These are phyloP conservation scores for Hibiscus syriacus DNA, from an alignment of 345 rosid genomes.

Conservation along the genomic window DNA sequence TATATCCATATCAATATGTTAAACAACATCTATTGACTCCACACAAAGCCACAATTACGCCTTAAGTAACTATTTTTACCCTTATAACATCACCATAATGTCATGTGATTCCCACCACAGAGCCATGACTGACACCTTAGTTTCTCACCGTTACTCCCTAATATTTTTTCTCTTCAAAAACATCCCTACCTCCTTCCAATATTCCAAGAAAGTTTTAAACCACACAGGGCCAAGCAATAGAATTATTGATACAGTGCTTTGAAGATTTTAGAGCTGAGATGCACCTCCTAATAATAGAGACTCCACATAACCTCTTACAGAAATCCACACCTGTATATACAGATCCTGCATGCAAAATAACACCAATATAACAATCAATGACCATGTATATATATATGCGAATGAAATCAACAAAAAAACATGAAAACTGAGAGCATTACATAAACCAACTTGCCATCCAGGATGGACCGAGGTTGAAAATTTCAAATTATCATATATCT, in stretches of 20 bases:
- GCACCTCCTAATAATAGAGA: conserved; percentile 95
- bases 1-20: not conserved
- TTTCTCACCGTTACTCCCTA: not conserved
- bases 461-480: too few species aligned
- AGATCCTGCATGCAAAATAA: conserved; percentile 49
- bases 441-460: not conserved
- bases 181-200: not conserved
- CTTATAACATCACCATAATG: not conserved
- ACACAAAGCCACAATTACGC: not conserved
- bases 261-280: conserved; percentile 16
- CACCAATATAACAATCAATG: not conserved
- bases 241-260: not conserved
- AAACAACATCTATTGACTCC: not conserved
- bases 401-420: not conserved
- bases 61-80: not conserved
- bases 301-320: conserved; percentile 97
- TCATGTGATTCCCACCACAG: not conserved
- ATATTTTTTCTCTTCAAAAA: not conserved
- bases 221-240: not conserved
- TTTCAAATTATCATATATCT: too few species aligned
- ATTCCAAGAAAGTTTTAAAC: not conserved
- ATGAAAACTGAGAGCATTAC: conserved; percentile 1
- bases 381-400: not conserved
- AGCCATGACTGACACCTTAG: conserved; percentile 24
- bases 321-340: conserved; percentile 98